phyloP scores from a whole-genome alignment of 208 protist genomes.

The Crithidia expoeki region DNA sequence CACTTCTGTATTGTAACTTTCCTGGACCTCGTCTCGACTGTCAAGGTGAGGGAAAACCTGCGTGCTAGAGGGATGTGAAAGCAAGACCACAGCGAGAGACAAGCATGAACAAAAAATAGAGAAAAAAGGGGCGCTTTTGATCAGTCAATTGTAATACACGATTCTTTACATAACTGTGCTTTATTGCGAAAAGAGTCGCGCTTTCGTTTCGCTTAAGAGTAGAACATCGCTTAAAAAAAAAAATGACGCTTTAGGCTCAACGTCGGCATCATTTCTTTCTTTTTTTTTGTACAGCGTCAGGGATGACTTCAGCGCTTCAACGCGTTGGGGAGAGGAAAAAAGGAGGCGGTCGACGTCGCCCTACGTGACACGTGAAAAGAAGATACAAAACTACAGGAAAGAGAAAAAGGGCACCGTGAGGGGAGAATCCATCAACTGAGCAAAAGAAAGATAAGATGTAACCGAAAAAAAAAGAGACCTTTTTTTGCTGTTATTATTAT shows the following conservation, averaged over 20 bases:
- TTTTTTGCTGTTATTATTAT: neutral
- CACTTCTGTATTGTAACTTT: neutral
- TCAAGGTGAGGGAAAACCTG: neutral
- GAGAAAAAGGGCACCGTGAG: neutral
- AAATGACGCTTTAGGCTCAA: slow-evolving; percentile 11
- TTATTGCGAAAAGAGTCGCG: neutral
- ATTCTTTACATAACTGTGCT: neutral
- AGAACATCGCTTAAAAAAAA: neutral
- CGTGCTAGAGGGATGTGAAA: neutral
- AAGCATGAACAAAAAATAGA: neutral
- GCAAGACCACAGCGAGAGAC: neutral
- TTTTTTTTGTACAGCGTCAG: neutral
- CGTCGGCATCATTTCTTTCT: slow-evolving; percentile 8
- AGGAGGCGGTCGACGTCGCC: neutral
- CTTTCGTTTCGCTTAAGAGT: neutral
- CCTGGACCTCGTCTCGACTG: slow-evolving; percentile 13
- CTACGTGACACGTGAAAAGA: slow-evolving; percentile 2
- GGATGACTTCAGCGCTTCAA: slow-evolving; percentile 11
- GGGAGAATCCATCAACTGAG: slow-evolving; percentile 13
- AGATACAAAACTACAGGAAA: slow-evolving; percentile 1
- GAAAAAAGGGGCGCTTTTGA: neutral
- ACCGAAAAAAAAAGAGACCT: neutral
- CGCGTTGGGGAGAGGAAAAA: neutral
- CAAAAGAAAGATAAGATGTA: slow-evolving; percentile 11
- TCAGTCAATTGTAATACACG: neutral